Conservation (phyloP, 441 rosid species). For the Eruca vesicaria region DNA sequence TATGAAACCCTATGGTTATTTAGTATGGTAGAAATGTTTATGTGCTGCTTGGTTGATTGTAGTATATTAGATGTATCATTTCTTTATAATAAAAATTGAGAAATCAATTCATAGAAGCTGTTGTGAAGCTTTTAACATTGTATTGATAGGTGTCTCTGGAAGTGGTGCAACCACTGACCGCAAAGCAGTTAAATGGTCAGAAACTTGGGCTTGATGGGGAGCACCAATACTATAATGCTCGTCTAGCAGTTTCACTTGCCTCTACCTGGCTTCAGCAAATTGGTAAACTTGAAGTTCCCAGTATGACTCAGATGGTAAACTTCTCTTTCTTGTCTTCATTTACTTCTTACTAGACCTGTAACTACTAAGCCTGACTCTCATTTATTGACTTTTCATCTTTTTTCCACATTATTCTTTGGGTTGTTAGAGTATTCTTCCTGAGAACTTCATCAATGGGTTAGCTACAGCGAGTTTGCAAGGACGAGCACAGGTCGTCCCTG, state of each 20-base stretch:
- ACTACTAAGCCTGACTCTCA: background rate
- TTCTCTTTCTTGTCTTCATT: background rate
- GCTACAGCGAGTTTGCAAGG: slow-evolving; percentile 86
- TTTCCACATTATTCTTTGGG: slow-evolving; percentile 19
- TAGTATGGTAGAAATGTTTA: background rate
- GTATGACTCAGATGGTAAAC: slow-evolving; percentile 58
- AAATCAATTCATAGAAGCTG: background rate
- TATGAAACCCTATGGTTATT: background rate
- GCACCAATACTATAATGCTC: slow-evolving; percentile 88
- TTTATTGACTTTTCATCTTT: slow-evolving; percentile 4
- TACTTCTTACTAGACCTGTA: background rate
- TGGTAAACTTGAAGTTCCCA: slow-evolving; percentile 53
- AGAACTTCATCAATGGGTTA: slow-evolving; percentile 80
- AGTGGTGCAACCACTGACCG: slow-evolving; percentile 64
- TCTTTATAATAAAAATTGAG: background rate
- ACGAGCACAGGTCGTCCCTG: slow-evolving; percentile 84
- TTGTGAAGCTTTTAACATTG: slow-evolving; percentile 14
- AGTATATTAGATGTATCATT: background rate
- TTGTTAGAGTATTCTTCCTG: slow-evolving; percentile 65
- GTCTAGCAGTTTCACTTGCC: slow-evolving; percentile 82
- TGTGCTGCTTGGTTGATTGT: slow-evolving; percentile 10
- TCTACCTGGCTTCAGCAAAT: slow-evolving; percentile 85
- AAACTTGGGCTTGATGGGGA: slow-evolving; percentile 93
- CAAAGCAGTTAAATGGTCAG: slow-evolving; percentile 56
- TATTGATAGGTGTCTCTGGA: slow-evolving; percentile 70